Evolutionary conservation across 805 yeast genomes (phyloP).

Genomic region (Hanseniaspora taiwanica): DNA sequence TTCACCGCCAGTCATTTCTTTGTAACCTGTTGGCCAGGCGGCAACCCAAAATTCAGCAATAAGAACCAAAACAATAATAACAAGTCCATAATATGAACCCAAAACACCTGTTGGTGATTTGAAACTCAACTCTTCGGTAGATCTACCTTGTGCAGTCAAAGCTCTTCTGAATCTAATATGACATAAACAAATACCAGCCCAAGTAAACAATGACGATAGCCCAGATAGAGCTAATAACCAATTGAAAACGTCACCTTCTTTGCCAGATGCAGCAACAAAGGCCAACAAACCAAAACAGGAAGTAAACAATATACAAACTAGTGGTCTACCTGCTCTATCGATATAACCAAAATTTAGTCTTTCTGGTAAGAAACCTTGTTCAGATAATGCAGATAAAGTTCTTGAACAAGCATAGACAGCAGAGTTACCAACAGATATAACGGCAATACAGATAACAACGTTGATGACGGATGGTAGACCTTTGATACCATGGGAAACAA

Average conservation of each 20-base stretch:
- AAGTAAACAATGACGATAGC: slow-evolving; percentile 38
- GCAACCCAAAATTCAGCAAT: slow-evolving; percentile 78
- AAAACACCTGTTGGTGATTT: slow-evolving; percentile 48
- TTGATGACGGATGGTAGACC: slow-evolving; percentile 56
- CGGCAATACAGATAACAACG: slow-evolving; percentile 53
- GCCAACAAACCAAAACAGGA: slow-evolving; percentile 42
- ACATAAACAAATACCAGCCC: slow-evolving; percentile 39
- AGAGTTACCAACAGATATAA: slow-evolving; percentile 51
- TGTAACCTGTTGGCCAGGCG: slow-evolving; percentile 46
- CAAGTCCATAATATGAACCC: slow-evolving; percentile 54
- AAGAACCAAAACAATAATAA: slow-evolving; percentile 45
- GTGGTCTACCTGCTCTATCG: slow-evolving; percentile 69
- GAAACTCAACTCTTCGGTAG: slow-evolving; percentile 48
- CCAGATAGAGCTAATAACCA: slow-evolving; percentile 46
- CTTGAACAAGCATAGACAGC: slow-evolving; percentile 60
- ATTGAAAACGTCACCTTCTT: slow-evolving; percentile 36
- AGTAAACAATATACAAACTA: slow-evolving; percentile 46
- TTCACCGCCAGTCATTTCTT: slow-evolving; percentile 23
- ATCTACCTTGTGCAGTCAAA: slow-evolving; percentile 40
- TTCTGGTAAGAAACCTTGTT: slow-evolving; percentile 50
- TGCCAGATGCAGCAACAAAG: slow-evolving; percentile 37
- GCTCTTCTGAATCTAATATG: slow-evolving; percentile 47
- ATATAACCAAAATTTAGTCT: slow-evolving; percentile 46
- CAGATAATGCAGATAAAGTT: slow-evolving; percentile 54
- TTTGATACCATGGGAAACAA: slow-evolving; percentile 44